Conservation (phyloP, 805 yeast genomes). For the Blastobotrys robertii region DNA sequence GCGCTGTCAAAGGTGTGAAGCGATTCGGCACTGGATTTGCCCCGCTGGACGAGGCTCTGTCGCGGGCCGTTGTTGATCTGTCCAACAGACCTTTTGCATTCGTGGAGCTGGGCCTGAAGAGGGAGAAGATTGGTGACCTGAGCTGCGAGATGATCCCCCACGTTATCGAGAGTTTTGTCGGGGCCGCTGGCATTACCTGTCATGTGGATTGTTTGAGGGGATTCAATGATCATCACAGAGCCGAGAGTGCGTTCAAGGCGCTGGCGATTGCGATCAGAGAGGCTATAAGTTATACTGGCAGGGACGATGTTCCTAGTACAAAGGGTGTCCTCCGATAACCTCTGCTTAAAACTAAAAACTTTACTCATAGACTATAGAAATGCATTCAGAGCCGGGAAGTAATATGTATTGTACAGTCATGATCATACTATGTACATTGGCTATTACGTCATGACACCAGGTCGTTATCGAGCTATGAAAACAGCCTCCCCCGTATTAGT, state of each 20-base stretch:
- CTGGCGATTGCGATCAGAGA: conserved; percentile 86
- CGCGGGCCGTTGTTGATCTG: conserved; percentile 92
- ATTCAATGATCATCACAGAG: conserved; percentile 89
- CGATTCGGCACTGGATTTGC: conserved; percentile 92
- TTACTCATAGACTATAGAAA: no score
- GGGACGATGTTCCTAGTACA: conserved; percentile 88
- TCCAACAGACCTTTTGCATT: conserved; percentile 91
- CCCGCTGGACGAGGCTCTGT: conserved; percentile 91
- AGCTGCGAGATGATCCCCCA: conserved; percentile 98
- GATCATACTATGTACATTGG: no score
- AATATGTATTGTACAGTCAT: no score
- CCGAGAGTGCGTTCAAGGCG: conserved; percentile 95
- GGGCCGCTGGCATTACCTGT: conserved; percentile 78
- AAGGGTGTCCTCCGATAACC: conserved; percentile 68
- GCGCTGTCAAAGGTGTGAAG: conserved; percentile 81
- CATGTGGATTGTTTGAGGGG: conserved; percentile 95
- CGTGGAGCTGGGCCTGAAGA: conserved; percentile 75
- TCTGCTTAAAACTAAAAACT: no score
- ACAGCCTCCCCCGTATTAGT: not conserved
- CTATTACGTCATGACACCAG: no score
- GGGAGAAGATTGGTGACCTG: conserved; percentile 89
- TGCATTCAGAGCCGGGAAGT: no score
- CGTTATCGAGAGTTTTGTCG: conserved; percentile 87
- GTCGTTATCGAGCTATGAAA: conserved; percentile 1
- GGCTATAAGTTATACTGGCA: conserved; percentile 74